These are phyloP conservation scores for Vanderwaltozyma tropicalis DNA, from an alignment of 805 yeast species.

Conservation along the genomic window DNA sequence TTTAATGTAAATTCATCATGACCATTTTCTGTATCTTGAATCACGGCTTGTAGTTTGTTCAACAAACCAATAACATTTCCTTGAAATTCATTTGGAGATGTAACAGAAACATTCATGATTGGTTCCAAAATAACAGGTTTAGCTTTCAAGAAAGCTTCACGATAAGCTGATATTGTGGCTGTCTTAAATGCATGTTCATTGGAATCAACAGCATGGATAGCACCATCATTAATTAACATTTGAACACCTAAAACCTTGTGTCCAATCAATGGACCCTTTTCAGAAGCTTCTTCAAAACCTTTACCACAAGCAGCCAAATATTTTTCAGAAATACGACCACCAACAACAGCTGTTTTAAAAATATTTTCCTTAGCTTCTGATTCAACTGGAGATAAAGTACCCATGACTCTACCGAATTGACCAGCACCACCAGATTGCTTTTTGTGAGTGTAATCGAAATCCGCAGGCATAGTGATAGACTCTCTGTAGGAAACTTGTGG, in stretches of 20 bases:
- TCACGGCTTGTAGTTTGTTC: constrained; percentile 86
- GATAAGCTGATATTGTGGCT: constrained; percentile 87
- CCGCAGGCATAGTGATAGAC: constrained; percentile 60
- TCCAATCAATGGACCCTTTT: constrained; percentile 94
- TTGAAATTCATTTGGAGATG: constrained; percentile 95
- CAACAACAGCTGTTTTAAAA: constrained; percentile 82
- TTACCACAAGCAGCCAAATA: constrained; percentile 86
- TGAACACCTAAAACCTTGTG: constrained; percentile 86
- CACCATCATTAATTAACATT: constrained; percentile 95
- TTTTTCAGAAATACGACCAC: constrained; percentile 95
- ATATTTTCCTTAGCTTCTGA: constrained; percentile 44
- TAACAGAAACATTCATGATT: constrained; percentile 84
- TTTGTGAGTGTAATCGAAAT: constrained; percentile 91
- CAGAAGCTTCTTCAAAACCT: constrained; percentile 91
- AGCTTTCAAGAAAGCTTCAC: constrained; percentile 75
- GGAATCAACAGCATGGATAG: constrained; percentile 93
- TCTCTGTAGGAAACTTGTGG: constrained; percentile 98
- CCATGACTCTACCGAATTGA: constrained; percentile 94
- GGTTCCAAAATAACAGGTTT: constrained; percentile 91
- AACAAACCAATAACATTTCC: constrained; percentile 83
- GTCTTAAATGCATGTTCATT: constrained; percentile 91
- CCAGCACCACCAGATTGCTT: constrained; percentile 99
- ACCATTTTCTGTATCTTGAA: constrained; percentile 87
- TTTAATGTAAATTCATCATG: constrained; percentile 87
- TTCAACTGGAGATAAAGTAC: constrained; percentile 56